Evolutionary conservation across 2,329 filamentous ascomycete genomes (phyloP), one percentile per base, ranked within the genome.

Genomic region (Aspergillus carbonarius): DNA sequence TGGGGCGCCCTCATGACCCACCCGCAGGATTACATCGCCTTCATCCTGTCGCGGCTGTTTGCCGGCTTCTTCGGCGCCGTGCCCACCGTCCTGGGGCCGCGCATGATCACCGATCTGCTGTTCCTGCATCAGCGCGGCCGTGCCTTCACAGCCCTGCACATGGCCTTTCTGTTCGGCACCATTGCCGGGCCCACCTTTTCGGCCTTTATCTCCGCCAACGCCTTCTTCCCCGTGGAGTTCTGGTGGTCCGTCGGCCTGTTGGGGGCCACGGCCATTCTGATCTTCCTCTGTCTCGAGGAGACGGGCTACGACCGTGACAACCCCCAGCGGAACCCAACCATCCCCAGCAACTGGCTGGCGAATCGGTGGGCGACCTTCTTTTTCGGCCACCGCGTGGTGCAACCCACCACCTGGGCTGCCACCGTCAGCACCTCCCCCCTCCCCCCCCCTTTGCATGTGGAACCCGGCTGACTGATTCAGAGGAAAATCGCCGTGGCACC

Each of bases 191-290:
- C 73, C 2, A 79, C 76, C 0, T 71, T 79, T 23, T 74, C 72
- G 0, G 77, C 74, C 1, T 78, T 79, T 49, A 72, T 79, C 42
- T 73, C 74, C 1, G 69, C 71, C 0, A 65, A 70, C 9, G 63
- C 58, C 0, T 70, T 72, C 17, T 79, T 76, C 69, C 70, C 72
- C 1, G 61, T 74, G 2, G 72, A 76, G 50, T 80, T 76, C 62
- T 80, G 78, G 77, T 80, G 77, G 75, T 75, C 73, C 1, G 69
- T 78, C n/a, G 75, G 69, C 4, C 59, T 78, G 1, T 63, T 74
- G 2, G 74, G 70, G 0, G 66, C 72, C 34, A 66, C 73, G 1
- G 63, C 73, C 17, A 62, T 79, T 4, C 58, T 72, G 1, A 70
- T 74, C 15, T 72, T 79, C 42, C 44, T 72, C 23, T 74, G 76